A percentile compares a stretch with the other conserved stretches of the same genome.
phyloP scores from a whole-genome alignment of 2,329 filamentous ascomycete species.

The Zymoseptoria tritici region DNA sequence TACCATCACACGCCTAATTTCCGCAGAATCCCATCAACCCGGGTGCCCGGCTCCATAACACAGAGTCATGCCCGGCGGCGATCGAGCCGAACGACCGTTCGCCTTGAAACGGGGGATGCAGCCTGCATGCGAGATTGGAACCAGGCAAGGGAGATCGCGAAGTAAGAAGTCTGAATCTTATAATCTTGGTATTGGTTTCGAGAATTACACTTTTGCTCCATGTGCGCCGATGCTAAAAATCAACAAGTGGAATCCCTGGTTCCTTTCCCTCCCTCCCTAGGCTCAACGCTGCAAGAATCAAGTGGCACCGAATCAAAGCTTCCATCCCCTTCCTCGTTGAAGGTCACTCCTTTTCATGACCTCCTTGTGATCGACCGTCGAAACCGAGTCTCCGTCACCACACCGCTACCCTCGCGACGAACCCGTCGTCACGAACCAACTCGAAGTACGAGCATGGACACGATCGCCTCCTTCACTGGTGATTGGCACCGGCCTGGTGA shows the following conservation, averaged over 20 bases:
- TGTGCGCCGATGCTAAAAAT: too few species aligned
- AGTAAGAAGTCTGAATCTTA: too few species aligned
- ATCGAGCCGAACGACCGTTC: not conserved
- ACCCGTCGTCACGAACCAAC: not conserved
- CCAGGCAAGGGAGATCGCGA: not conserved
- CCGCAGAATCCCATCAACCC: not conserved
- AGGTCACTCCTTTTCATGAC: too few species aligned
- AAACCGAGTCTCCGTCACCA: not conserved
- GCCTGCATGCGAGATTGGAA: not conserved
- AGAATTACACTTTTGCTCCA: too few species aligned
- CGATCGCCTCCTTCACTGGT: slow-evolving; percentile 21
- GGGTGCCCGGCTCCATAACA: not conserved
- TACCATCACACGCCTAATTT: not conserved
- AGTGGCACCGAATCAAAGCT: too few species aligned
- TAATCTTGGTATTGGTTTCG: too few species aligned
- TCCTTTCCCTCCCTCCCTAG: too few species aligned
- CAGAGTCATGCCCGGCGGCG: not conserved
- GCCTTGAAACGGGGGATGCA: not conserved
- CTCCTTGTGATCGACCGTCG: too few species aligned
- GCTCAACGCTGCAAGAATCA: too few species aligned
- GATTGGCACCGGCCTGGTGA: slow-evolving; percentile 28
- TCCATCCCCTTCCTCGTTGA: too few species aligned
- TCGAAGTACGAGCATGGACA: too few species aligned
- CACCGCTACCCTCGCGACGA: not conserved
- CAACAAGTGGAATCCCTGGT: too few species aligned